Evolutionary conservation across 2,329 filamentous ascomycete genomes (phyloP).

Genomic region (Pyrenophora tritici-repentis): DNA sequence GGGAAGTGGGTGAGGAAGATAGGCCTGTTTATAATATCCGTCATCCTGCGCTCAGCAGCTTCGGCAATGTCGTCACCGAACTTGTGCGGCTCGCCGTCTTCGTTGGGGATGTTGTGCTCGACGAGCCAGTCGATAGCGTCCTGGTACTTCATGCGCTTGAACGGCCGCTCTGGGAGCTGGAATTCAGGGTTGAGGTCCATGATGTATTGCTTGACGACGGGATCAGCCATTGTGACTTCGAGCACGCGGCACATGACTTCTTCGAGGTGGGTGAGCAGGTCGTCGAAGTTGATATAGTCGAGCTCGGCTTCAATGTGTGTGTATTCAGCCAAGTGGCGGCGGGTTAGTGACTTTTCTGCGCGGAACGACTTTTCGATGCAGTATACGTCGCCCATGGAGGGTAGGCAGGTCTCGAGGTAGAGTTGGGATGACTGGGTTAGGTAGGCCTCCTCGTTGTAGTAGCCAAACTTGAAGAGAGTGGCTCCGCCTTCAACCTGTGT

Average conservation of each 20-base stretch:
- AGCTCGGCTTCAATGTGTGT: conserved; percentile 96
- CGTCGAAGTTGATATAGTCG: conserved; percentile 91
- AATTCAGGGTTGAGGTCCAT: conserved; percentile 92
- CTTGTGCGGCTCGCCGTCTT: conserved; percentile 84
- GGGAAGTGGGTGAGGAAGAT: conserved; percentile 99
- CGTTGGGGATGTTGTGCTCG: conserved; percentile 88
- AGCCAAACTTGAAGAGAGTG: conserved; percentile 86
- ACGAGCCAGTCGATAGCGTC: conserved; percentile 95
- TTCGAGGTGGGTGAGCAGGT: conserved; percentile 86
- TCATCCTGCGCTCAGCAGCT: conserved; percentile 95
- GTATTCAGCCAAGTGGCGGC: conserved; percentile 93
- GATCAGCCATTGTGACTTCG: conserved; percentile 74
- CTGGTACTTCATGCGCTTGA: conserved; percentile 91
- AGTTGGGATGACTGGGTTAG: conserved; percentile 96
- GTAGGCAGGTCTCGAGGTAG: conserved; percentile 93
- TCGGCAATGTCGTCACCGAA: conserved; percentile 99
- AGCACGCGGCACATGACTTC: conserved; percentile 85
- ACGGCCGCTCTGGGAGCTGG: conserved; percentile 78
- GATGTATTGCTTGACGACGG: conserved; percentile 72
- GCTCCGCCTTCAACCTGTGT: conserved; percentile 93
- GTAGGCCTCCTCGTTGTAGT: conserved; percentile 89
- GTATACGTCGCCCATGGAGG: conserved; percentile 91
- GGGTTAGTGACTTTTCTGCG: conserved; percentile 92
- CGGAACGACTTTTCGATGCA: conserved; percentile 99
- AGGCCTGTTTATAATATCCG: conserved; percentile 90